These are phyloP conservation scores for Pseudocercospora vitis DNA, from an alignment of 2,329 filamentous ascomycete species.

Conservation along the genomic window DNA sequence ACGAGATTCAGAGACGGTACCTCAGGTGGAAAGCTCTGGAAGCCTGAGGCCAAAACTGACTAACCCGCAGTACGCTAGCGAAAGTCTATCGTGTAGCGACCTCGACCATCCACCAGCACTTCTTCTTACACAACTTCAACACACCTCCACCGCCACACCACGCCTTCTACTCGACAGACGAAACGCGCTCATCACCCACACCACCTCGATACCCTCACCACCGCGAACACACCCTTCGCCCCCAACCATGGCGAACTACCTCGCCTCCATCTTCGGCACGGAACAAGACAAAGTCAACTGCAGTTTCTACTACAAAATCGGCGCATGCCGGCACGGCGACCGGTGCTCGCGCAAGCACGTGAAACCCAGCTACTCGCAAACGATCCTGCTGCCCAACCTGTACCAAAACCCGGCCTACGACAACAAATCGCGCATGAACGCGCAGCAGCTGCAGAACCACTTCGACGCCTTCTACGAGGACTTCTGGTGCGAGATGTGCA, in stretches of 20 bases:
- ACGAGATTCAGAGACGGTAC: too few species aligned
- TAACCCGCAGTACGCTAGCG: too few species aligned
- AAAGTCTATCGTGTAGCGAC: too few species aligned
- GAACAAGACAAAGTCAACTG: conserved; percentile 99
- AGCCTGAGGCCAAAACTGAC: too few species aligned
- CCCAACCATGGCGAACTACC: conserved; percentile 41
- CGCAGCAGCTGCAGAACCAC: conserved; percentile 95
- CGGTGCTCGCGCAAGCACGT: conserved; percentile 98
- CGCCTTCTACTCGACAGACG: neutral
- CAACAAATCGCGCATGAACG: conserved; percentile 76
- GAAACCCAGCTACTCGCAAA: conserved; percentile 97
- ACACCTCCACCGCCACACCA: neutral
- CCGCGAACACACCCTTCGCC: neutral
- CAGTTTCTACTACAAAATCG: conserved; percentile 99
- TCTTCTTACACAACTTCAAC: too few species aligned
- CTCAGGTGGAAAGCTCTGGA: too few species aligned
- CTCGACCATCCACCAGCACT: too few species aligned
- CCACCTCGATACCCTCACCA: neutral
- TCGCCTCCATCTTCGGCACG: conserved; percentile 98
- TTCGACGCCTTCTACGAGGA: conserved; percentile 99
- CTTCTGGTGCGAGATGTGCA: conserved; percentile 99
- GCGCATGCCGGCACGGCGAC: conserved; percentile 96
- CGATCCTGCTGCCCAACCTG: conserved; percentile 94
- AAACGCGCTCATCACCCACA: neutral
- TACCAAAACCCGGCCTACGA: conserved; percentile 99